Conservation (phyloP, 2,329 filamentous ascomycete genomes). For the Lachnellula suecica region DNA sequence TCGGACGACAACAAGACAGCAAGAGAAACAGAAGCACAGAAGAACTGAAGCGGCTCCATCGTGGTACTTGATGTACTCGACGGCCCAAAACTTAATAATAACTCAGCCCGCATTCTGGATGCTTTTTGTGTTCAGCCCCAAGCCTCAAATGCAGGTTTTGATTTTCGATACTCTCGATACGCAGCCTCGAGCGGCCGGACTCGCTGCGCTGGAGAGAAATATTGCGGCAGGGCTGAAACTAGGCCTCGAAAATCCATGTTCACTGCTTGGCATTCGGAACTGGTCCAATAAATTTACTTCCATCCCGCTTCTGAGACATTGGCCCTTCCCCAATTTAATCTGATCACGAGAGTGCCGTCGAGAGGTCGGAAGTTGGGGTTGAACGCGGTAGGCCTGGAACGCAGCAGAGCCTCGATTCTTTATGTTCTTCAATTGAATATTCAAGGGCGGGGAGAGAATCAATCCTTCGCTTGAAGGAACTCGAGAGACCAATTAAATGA, state of each 20-base stretch:
- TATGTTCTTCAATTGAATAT: no score
- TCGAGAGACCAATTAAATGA: no score
- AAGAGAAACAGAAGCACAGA: background rate
- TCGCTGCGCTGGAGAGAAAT: background rate
- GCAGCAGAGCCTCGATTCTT: no score
- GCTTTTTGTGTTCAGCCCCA: background rate
- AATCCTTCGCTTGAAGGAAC: no score
- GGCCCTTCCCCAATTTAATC: background rate
- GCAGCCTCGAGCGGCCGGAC: background rate
- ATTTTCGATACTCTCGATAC: background rate
- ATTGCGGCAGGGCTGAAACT: background rate
- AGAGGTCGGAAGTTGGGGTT: background rate
- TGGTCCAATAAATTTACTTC: background rate
- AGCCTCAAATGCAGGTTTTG: background rate
- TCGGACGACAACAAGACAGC: background rate
- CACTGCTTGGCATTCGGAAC: background rate
- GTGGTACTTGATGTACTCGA: background rate
- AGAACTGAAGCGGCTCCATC: background rate
- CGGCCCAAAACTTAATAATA: background rate
- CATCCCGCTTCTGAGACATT: background rate
- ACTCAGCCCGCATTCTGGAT: background rate
- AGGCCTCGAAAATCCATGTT: background rate
- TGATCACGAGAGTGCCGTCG: background rate
- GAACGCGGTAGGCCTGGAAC: no score
- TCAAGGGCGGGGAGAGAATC: no score